phyloP scores from a whole-genome alignment of 2,329 filamentous ascomycete species.

The Coleophoma crateriformis region DNA sequence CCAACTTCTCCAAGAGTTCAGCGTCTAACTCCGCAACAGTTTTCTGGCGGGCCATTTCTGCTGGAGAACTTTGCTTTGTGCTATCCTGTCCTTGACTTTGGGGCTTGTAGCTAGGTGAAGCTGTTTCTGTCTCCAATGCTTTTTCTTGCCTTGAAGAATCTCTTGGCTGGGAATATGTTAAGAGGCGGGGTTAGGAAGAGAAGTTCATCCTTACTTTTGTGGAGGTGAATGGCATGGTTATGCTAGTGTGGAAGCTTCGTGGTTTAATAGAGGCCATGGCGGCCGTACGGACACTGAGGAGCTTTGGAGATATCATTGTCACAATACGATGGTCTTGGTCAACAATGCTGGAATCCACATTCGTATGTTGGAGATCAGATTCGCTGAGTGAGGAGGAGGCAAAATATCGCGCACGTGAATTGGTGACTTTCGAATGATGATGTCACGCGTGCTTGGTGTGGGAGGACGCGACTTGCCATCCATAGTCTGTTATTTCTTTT shows the following conservation, averaged over 20 bases:
- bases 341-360: background rate
- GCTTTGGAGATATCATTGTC: background rate
- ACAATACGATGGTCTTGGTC: background rate
- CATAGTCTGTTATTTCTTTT: background rate
- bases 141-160: no score
- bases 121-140: no score
- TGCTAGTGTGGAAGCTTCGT: no score
- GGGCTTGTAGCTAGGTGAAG: background rate
- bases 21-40: slow-evolving; percentile 59
- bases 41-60: slow-evolving; percentile 32
- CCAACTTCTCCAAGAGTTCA: slow-evolving; percentile 60
- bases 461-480: background rate
- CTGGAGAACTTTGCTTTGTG: background rate
- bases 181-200: no score
- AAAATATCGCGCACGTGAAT: background rate
- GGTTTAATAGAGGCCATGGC: no score
- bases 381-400: background rate
- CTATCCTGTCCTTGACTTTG: background rate
- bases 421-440: background rate
- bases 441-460: background rate
- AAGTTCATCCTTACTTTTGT: no score
- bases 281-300: background rate
- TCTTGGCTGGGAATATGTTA: no score
- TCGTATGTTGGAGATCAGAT: background rate
- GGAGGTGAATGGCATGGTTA: no score